These are phyloP conservation scores for Hypholoma sublateritium DNA, from an alignment of 768 basidiomycete genomes.

Conservation along the genomic window DNA sequence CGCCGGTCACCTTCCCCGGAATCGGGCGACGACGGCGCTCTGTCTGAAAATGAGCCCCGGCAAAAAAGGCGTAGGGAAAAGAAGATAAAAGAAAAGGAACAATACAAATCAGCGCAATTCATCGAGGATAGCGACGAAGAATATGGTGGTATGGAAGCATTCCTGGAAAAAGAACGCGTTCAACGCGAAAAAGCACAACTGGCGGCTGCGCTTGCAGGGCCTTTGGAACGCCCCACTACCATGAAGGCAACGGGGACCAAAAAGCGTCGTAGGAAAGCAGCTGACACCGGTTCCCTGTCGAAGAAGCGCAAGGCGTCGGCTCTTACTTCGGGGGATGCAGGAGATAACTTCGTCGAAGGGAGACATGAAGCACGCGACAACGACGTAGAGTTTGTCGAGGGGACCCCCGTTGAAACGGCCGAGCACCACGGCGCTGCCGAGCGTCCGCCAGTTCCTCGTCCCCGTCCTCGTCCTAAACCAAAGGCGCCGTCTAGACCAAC, in stretches of 20 bases:
- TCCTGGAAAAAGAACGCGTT: slow-evolving; percentile 73
- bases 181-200: slow-evolving; percentile 54
- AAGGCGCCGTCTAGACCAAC: slow-evolving; percentile 13
- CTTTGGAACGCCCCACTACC: slow-evolving; percentile 38
- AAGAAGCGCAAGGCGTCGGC: slow-evolving; percentile 33
- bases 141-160: slow-evolving; percentile 76
- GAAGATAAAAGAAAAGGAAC: slow-evolving; percentile 54
- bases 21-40: slow-evolving; percentile 42
- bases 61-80: slow-evolving; percentile 63
- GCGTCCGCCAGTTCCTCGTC: slow-evolving; percentile 8
- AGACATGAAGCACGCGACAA: slow-evolving; percentile 14
- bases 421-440: background rate
- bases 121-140: slow-evolving; percentile 91
- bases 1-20: slow-evolving; percentile 45
- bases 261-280: slow-evolving; percentile 43
- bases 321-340: background rate
- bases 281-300: slow-evolving; percentile 24
- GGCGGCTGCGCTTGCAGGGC: slow-evolving; percentile 43
- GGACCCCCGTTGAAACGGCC: slow-evolving; percentile 5
- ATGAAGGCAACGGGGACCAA: slow-evolving; percentile 56
- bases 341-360: too few relatives aligned
- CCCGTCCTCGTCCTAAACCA: slow-evolving; percentile 19
- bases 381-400: slow-evolving; percentile 24
- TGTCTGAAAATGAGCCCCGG: slow-evolving; percentile 35
- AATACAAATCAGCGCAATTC: slow-evolving; percentile 87